These are phyloP conservation scores for Ustilago crameri DNA, from an alignment of 1,284 basidiomycete species.

Conservation along the genomic window DNA sequence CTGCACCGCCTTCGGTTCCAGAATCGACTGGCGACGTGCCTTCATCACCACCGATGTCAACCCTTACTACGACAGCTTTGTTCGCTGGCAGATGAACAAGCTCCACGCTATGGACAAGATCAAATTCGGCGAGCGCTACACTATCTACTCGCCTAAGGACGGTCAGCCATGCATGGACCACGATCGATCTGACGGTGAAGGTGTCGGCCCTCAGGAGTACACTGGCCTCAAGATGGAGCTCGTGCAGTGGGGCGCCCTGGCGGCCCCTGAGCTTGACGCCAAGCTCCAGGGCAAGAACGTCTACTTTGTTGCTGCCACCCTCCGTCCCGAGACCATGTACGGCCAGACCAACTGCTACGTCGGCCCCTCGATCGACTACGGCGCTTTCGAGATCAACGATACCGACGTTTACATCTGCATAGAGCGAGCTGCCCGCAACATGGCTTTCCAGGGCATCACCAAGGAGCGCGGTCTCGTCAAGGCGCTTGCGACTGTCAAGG, in stretches of 20 bases:
- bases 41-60: conserved; percentile 96
- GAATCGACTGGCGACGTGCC: conserved; percentile 96
- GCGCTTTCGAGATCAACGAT: conserved; percentile 81
- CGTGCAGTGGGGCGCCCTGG: conserved; percentile 70
- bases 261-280: conserved; percentile 74
- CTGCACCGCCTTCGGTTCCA: conserved; percentile 85
- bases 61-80: conserved; percentile 96
- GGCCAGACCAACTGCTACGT: conserved; percentile 99
- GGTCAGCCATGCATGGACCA: conserved; percentile 99
- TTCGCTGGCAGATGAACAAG: conserved; percentile 98
- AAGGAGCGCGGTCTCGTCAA: conserved; percentile 68
- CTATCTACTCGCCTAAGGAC: conserved; percentile 99
- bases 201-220: conserved; percentile 94
- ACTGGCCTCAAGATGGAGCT: conserved; percentile 96
- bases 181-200: conserved; percentile 95
- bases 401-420: conserved; percentile 84
- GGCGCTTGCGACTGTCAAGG: conserved; percentile 69
- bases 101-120: conserved; percentile 73
- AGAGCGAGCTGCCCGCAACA: conserved; percentile 90
- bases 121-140: conserved; percentile 96
- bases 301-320: conserved; percentile 91
- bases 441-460: conserved; percentile 90
- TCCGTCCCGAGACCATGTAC: conserved; percentile 96
- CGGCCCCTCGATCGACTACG: conserved; percentile 89
- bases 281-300: conserved; percentile 80